These are phyloP conservation scores for Orbilia quercus DNA, from an alignment of 2,329 filamentous ascomycete species.

Conservation along the genomic window DNA sequence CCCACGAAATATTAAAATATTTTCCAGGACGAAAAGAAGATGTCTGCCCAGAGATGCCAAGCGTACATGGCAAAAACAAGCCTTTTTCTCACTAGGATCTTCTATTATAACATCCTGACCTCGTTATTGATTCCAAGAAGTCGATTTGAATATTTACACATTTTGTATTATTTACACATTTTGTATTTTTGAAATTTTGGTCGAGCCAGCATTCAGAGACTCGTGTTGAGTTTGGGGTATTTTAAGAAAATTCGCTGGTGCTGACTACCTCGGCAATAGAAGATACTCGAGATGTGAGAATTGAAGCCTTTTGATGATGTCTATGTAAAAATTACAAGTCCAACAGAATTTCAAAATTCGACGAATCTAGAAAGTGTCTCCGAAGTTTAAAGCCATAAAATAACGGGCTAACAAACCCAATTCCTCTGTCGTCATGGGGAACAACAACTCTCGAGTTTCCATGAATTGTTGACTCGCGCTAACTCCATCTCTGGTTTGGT, in stretches of 20 bases:
- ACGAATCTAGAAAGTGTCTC: slow-evolving; percentile 25
- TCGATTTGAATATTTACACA: too few species aligned
- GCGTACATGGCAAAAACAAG: slow-evolving; percentile 35
- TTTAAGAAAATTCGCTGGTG: neutral
- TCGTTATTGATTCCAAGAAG: slow-evolving; percentile 22
- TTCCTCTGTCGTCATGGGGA: neutral
- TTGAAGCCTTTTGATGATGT: too few species aligned
- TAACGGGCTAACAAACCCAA: slow-evolving; percentile 17
- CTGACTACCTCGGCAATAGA: too few species aligned
- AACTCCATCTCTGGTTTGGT: slow-evolving; percentile 30
- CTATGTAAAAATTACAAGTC: slow-evolving; percentile 11
- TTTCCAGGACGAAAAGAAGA: neutral
- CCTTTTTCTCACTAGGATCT: slow-evolving; percentile 15
- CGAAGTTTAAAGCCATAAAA: slow-evolving; percentile 1
- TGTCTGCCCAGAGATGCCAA: slow-evolving; percentile 27
- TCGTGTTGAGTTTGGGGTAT: slow-evolving; percentile 3
- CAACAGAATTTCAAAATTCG: too few species aligned
- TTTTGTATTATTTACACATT: neutral
- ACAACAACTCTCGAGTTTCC: slow-evolving; percentile 2
- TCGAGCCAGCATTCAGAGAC: neutral
- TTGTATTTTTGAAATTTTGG: too few species aligned
- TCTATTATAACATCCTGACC: neutral
- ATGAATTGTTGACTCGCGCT: slow-evolving; percentile 7
- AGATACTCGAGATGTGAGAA: too few species aligned
- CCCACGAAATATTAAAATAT: neutral